Conservation (phyloP, 2,329 filamentous ascomycete genomes). For the Sporothrix inflata region DNA sequence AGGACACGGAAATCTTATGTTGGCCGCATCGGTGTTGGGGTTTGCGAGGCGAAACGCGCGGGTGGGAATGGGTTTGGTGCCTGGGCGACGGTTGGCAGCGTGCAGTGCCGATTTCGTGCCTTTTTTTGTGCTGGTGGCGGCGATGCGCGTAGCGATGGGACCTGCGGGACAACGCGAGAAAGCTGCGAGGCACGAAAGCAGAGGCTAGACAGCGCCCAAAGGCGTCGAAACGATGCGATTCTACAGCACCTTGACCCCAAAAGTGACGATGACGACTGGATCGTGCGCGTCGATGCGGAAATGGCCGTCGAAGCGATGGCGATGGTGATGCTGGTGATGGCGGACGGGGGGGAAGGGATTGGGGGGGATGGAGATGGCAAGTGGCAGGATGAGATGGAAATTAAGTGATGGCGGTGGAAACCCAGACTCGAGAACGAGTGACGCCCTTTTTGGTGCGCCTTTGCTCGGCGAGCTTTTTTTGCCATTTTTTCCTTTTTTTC, state of each 20-base stretch:
- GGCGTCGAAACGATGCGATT: background rate
- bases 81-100: background rate
- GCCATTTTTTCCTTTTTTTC: constrained; percentile 27
- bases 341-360: background rate
- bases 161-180: background rate
- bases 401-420: constrained; percentile 31
- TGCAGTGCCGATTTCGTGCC: background rate
- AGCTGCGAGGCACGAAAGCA: background rate
- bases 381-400: constrained; percentile 27
- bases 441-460: constrained; percentile 32
- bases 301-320: background rate
- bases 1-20: background rate
- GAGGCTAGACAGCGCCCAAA: background rate
- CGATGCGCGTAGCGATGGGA: constrained; percentile 22
- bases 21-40: constrained; percentile 15
- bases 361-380: constrained; percentile 17
- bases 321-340: constrained; percentile 24
- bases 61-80: background rate
- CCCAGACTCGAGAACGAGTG: constrained; percentile 23
- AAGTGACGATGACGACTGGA: background rate
- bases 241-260: background rate
- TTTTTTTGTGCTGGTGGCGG: constrained; percentile 8
- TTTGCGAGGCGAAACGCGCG: constrained; percentile 2
- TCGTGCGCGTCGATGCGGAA: background rate
- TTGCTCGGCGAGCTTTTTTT: constrained; percentile 32